Base-by-base conservation (phyloP, 1,139 yeast species). In the Blastobotrys aristatus region DNA sequence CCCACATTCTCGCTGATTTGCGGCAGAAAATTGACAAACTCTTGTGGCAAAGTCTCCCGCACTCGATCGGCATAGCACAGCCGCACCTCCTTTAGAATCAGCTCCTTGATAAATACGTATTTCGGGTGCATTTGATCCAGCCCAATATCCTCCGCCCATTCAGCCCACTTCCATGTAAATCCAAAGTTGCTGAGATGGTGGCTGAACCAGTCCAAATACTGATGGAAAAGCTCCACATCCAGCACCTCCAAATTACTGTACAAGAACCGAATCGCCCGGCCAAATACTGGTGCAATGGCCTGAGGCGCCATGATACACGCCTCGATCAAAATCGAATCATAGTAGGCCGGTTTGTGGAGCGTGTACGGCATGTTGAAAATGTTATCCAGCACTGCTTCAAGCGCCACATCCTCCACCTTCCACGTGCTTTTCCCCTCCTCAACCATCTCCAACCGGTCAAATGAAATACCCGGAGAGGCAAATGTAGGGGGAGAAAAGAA, bases 91-190 rank as follows among this genome's bases (percentile, higher is more conserved):
- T 89, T 90, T 38, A 82, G 78, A 53, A 92, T 83, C 55, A 90
- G 74, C 67, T 89, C 89, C 57, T 76, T 78, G 52, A 92, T 81
- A 55, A 92, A 85, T 44, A 76, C 79, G 54, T 78, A 75, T 57
- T 80, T 82, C 14, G 97, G 97, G 62, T 87, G 92, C 58, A 76
- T 77, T 4, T 58, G 63, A 4, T 70, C 66, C 38, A 70, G 62
- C 16, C 56, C 52, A 31, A 65, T 51, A 30, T 59, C 54, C 11
- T 59, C 65, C 3, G 53, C 61, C 98, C 98, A 94, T 65, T 90
- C 98, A 55, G 80, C 82, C 99, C 99, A 92, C 63, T 89, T 89
- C 99, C 99, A 94, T 40, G 92, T 86, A 67, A 88, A 94, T 52
- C 86, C 90, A 66, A 92, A 94, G 65, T 92, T 92, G 57, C 95